Base-by-base conservation (phyloP, 1,139 yeast species). In the Candida sp. region DNA sequence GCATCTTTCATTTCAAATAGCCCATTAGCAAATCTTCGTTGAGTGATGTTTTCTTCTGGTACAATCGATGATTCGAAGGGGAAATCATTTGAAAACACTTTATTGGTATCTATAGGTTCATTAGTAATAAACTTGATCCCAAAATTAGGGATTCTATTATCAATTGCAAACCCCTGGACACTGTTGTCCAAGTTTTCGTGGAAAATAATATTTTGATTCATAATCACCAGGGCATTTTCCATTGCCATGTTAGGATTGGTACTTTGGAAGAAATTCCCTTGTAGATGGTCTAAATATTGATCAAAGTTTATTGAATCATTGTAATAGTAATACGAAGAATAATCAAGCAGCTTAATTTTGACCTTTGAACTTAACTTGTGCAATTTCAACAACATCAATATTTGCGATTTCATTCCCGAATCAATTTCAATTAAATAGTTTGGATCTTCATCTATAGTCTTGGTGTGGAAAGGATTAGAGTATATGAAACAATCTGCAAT, bases 401-500 rank as follows among this genome's bases (percentile, higher is more conserved):
- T 60, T 44, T 70, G 71, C 4, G 59, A 63, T 3, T 63, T 57
- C 7, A 73, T 58, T 2, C 46, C 42, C 0, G 62, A 48, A 48
- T 82, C 83, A 19, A 84, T 65, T 51, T 93, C 98, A 8, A 91
- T 57, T 21, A 88, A 53, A 56, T 80, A 89, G 38, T 63, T 60
- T 2, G 75, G 80, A 40, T 58, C 61, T 41, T 54, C 49, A 5
- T 38, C 33, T 1, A 50, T 43, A 4, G 46, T 45, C 1, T 46
- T 39, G 15, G 58, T 51, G 45, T 60, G 63, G 48, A 78, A 75
- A 2, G 87, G 87, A 3, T 71, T 62, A 1, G 95, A 82, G 58
- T 87, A 90, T 1, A 91, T 61, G 57, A 88, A 89, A 11, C 84
- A 69, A 58, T 93, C 98, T 9, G 85, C 75, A 5, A 88, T 57